Evolutionary conservation across 2,329 filamentous ascomycete species (phyloP).

Genomic region (Colletotrichum lentis): DNA sequence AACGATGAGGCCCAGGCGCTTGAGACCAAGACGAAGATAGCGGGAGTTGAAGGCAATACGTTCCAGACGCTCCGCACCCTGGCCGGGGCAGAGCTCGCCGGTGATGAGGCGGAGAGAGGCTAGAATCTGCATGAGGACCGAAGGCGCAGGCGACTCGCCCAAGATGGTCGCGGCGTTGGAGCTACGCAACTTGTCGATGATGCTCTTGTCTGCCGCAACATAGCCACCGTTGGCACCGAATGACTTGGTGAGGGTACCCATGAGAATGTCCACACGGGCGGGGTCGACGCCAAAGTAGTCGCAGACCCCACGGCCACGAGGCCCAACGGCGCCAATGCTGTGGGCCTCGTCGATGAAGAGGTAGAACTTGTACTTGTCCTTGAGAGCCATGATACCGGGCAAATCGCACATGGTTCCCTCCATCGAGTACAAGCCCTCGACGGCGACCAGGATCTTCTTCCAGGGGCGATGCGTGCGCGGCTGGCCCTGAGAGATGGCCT

Average conservation of each 20-base stretch:
- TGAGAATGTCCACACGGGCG: conserved; percentile 88
- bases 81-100: conserved; percentile 85
- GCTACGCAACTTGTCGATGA: conserved; percentile 89
- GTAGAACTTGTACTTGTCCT: conserved; percentile 96
- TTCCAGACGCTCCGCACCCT: conserved; percentile 94
- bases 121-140: conserved; percentile 89
- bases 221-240: conserved; percentile 99
- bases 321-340: conserved; percentile 91
- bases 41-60: conserved; percentile 97
- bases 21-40: conserved; percentile 95
- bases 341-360: conserved; percentile 97
- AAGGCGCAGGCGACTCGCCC: conserved; percentile 86
- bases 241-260: conserved; percentile 98
- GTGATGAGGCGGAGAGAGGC: conserved; percentile 87
- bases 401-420: conserved; percentile 98
- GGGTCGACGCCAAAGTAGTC: conserved; percentile 96
- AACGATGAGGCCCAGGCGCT: conserved; percentile 95
- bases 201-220: conserved; percentile 84
- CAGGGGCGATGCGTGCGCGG: conserved; percentile 97
- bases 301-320: conserved; percentile 88
- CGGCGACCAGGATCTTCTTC: conserved; percentile 98
- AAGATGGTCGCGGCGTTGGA: conserved; percentile 87
- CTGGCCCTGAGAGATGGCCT: conserved; percentile 95
- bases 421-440: conserved; percentile 99
- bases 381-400: conserved; percentile 85